Conservation (phyloP, 1,284 basidiomycete species). For the Microbotryum saponariae region DNA sequence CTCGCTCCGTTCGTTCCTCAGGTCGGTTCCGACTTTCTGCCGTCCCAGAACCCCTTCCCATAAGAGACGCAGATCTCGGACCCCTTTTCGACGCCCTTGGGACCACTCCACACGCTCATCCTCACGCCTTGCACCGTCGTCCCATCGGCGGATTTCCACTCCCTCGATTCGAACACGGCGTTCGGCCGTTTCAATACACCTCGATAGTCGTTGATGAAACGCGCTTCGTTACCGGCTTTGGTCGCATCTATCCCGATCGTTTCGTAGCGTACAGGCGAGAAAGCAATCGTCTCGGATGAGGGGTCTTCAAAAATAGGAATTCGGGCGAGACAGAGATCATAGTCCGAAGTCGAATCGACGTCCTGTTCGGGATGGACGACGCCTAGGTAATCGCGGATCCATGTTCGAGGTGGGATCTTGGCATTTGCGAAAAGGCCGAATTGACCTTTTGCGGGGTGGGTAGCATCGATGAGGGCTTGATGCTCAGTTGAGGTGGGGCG, state of each 20-base stretch:
- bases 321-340: constrained; percentile 68
- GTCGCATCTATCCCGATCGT: constrained; percentile 58
- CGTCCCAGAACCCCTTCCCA: constrained; percentile 83
- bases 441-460: constrained; percentile 74
- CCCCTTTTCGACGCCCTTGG: constrained; percentile 61
- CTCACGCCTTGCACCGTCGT: constrained; percentile 52
- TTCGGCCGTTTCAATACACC: constrained; percentile 60
- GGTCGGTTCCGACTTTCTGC: constrained; percentile 6
- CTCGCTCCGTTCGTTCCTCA: background rate
- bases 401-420: constrained; percentile 53
- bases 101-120: constrained; percentile 63
- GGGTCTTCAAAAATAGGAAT: background rate
- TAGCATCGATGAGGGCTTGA: constrained; percentile 39
- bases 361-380: constrained; percentile 71
- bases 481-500: constrained; percentile 24
- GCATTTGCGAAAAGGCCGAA: constrained; percentile 63
- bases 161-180: constrained; percentile 53
- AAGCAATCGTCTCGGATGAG: background rate
- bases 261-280: background rate
- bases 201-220: constrained; percentile 82
- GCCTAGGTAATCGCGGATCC: constrained; percentile 74
- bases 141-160: constrained; percentile 6
- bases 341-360: constrained; percentile 55
- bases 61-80: constrained; percentile 83
- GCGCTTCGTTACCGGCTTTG: constrained; percentile 67